These are phyloP conservation scores for Hymenoscyphus scutula DNA, from an alignment of 2,329 filamentous ascomycete species.

Conservation along the genomic window DNA sequence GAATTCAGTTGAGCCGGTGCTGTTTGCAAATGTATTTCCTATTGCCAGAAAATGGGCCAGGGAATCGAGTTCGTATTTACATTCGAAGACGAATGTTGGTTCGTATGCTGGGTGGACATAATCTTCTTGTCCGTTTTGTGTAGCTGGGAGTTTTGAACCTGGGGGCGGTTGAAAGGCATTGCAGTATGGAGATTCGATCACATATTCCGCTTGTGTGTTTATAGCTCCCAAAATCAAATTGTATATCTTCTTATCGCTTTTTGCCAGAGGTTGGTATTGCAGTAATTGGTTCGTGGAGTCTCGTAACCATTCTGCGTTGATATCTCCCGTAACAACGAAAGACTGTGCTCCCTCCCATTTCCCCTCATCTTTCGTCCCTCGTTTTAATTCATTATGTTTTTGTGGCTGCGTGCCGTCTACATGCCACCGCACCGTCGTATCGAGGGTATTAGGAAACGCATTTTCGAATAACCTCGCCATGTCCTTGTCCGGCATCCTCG, in stretches of 20 bases:
- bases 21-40: constrained; percentile 79
- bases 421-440: constrained; percentile 72
- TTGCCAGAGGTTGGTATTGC: constrained; percentile 83
- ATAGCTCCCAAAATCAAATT: constrained; percentile 87
- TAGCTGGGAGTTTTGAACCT: constrained; percentile 69
- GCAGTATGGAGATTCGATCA: constrained; percentile 93
- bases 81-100: constrained; percentile 84
- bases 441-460: constrained; percentile 78
- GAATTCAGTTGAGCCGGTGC: constrained; percentile 76
- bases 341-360: constrained; percentile 84
- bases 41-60: constrained; percentile 87
- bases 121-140: constrained; percentile 79
- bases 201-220: constrained; percentile 92
- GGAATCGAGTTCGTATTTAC: constrained; percentile 98
- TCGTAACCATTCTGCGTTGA: constrained; percentile 88
- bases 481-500: constrained; percentile 78
- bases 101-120: constrained; percentile 84
- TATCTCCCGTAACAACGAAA: constrained; percentile 91
- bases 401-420: constrained; percentile 46
- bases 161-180: constrained; percentile 97
- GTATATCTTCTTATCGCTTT: constrained; percentile 74
- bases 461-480: constrained; percentile 93
- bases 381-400: constrained; percentile 42
- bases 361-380: constrained; percentile 48
- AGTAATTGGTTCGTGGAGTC: constrained; percentile 92